Base-by-base conservation (phyloP, 352 stramenopile genomes). In the Pythium grandisporangium region DNA sequence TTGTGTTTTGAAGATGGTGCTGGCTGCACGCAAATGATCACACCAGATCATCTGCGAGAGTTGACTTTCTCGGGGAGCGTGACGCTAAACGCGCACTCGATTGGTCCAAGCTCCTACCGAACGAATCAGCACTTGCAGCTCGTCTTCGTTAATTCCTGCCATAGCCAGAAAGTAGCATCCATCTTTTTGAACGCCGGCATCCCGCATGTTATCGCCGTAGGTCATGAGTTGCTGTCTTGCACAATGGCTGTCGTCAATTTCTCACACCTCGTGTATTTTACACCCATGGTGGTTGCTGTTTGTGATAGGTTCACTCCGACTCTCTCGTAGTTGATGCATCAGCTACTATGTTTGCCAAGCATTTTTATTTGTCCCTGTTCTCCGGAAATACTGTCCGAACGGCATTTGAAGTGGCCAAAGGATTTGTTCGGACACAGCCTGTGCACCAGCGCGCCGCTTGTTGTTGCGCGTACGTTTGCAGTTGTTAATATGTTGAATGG, bases 171-270 rank as follows among this genome's bases (percentile, higher is more conserved):
- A 30, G 78, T 86, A n/a, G 87, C 84, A 2, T 79, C 75, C 2
- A 81, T 93, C 1, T 96, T 96, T 36, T 59, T 94, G 24, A 77
- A 87, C 25, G 86, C 84, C 2, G 87, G 85, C 6, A 91, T 96
- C 26, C 82, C 79, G 2, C 84, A 96, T 48, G 84, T 96, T 6
- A 79, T 96, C n/a, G 85, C 84, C 5, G 78, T 94, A 56, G 19
- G 63, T 51, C 27, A n/a, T n/a, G n/a, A n/a, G n/a, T n/a, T n/a
- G n/a, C n/a, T n/a, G n/a, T n/a, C n/a, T n/a, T n/a, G n/a, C n/a
- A n/a, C n/a, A n/a, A n/a, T n/a, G n/a, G n/a, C n/a, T n/a, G n/a
- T n/a, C n/a, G n/a, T n/a, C n/a, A n/a, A n/a, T n/a, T n/a, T n/a
- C n/a, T n/a, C n/a, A n/a, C n/a, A n/a, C n/a, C n/a, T n/a, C n/a